phyloP scores from a whole-genome alignment of 495 filamentous ascomycete species.

The Oleoguttula mirabilis region DNA sequence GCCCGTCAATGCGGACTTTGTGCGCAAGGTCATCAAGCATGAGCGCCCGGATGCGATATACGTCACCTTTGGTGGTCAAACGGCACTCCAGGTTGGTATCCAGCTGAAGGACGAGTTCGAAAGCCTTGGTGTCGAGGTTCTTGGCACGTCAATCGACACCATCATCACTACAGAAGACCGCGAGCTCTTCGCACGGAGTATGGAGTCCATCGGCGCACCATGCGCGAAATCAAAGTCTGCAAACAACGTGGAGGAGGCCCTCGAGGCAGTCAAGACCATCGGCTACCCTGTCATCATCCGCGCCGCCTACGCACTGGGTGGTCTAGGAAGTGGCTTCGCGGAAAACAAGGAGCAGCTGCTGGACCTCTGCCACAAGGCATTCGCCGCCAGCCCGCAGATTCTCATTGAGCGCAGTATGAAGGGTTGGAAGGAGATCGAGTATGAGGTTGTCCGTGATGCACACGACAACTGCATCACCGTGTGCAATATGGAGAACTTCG shows the following conservation, averaged over 20 bases:
- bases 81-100: conserved; percentile 86
- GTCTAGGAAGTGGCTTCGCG: conserved; percentile 90
- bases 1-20: conserved; percentile 89
- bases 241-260: conserved; percentile 70
- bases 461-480: conserved; percentile 97
- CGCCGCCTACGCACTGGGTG: conserved; percentile 90
- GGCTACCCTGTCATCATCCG: conserved; percentile 94
- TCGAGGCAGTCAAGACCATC: conserved; percentile 73
- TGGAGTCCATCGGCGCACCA: conserved; percentile 97
- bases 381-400: conserved; percentile 90
- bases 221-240: conserved; percentile 95
- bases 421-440: conserved; percentile 98
- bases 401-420: conserved; percentile 98
- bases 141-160: conserved; percentile 93
- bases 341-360: conserved; percentile 76
- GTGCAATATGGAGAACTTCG: conserved; percentile 99
- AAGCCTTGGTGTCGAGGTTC: conserved; percentile 74
- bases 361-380: conserved; percentile 87
- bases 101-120: conserved; percentile 95
- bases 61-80: conserved; percentile 92
- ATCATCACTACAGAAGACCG: conserved; percentile 98
- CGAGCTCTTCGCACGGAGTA: conserved; percentile 90
- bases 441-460: conserved; percentile 90
- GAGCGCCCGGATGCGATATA: conserved; percentile 96
- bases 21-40: conserved; percentile 89